Evolutionary conservation across 805 yeast genomes (phyloP), one percentile per base, ranked within the genome.

Genomic region (Saccharomycopsis sp.): DNA sequence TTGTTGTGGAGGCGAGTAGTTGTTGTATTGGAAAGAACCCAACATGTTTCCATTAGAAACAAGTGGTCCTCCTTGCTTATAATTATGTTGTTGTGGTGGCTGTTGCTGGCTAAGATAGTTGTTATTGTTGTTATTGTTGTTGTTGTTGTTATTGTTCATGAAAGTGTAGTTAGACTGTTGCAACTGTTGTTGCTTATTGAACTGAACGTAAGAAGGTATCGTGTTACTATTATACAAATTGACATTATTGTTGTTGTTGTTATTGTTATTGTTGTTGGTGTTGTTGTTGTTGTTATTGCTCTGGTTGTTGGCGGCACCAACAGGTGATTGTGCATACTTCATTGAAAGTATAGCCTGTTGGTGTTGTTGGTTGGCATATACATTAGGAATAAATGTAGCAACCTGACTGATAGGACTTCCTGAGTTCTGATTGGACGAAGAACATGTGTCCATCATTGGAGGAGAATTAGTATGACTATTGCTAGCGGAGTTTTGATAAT

Each of bases 81-180:
- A 15, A 34, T 34, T 3, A 41, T 22, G 17, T 20, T 50, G 22
- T 23, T 56, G 52, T 17, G 34, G 52, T 15, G 38, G 50, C 24
- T 57, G 50, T 12, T 24, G 14, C 38, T 38, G 41, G 9, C 35
- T 14, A 3, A 15, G 9, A 22, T 23, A 23, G 35, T 53, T 53
- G 52, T 41, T 49, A 49, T 57, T 53, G 38, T 38, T 35, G 22
- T 34, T 53, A n/a, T 47, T 57, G 17, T 23, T 52, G 19, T 25
- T 47, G 23, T n/a, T 22, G 53, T 50, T 50, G 17, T 50, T 50
- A 50, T 17, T 23, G n/a, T 41, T 52, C 29, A 24, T 19, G 35
- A 19, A n/a, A 19, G 22, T n/a, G 42, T 52, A 24, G n/a, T 52
- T 35, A 29, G 38, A 29, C 7, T 50, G 15, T 50, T 50, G 53